phyloP scores from a whole-genome alignment of 2,329 filamentous ascomycete species.

The Exophiala oligosperma region DNA sequence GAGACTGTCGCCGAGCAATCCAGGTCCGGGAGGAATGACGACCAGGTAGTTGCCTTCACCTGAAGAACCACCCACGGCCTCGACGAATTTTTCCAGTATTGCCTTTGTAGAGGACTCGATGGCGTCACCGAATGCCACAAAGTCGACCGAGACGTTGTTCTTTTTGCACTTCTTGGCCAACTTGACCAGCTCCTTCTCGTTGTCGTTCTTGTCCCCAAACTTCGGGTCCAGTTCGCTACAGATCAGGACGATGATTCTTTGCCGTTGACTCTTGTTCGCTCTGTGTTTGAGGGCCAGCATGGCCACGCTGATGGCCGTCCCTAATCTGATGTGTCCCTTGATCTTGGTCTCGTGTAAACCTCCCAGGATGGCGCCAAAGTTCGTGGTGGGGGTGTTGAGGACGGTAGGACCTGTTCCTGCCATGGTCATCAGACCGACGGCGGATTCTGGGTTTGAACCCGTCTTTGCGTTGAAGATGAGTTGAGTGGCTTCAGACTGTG shows the following conservation, averaged over 20 bases:
- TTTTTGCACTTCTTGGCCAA: conserved; percentile 99
- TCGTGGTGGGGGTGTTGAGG: conserved; percentile 90
- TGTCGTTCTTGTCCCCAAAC: conserved; percentile 58
- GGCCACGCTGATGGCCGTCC: conserved; percentile 93
- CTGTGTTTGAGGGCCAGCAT: conserved; percentile 92
- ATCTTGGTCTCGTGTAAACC: conserved; percentile 94
- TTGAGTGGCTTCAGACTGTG: conserved; percentile 91
- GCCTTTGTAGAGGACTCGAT: conserved; percentile 77
- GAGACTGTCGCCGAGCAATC: conserved; percentile 89
- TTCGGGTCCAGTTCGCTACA: conserved; percentile 72
- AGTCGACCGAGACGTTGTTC: conserved; percentile 88
- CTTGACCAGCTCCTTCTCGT: conserved; percentile 82
- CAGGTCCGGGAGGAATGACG: conserved; percentile 84
- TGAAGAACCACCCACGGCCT: conserved; percentile 74
- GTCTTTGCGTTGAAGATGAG: conserved; percentile 96
- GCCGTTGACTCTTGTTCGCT: conserved; percentile 94
- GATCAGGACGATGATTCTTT: conserved; percentile 95
- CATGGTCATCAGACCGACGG: conserved; percentile 98
- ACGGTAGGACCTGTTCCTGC: conserved; percentile 96
- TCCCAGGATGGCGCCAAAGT: conserved; percentile 92
- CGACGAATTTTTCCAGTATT: conserved; percentile 91
- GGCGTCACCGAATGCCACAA: conserved; percentile 91
- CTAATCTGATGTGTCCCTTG: conserved; percentile 80
- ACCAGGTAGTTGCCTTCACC: conserved; percentile 89
- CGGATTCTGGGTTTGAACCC: conserved; percentile 92